Percentiles rank a stretch among this genome's conserved stretches.
phyloP scores from a whole-genome alignment of 768 basidiomycete species.

The Suillus cothurnatus region DNA sequence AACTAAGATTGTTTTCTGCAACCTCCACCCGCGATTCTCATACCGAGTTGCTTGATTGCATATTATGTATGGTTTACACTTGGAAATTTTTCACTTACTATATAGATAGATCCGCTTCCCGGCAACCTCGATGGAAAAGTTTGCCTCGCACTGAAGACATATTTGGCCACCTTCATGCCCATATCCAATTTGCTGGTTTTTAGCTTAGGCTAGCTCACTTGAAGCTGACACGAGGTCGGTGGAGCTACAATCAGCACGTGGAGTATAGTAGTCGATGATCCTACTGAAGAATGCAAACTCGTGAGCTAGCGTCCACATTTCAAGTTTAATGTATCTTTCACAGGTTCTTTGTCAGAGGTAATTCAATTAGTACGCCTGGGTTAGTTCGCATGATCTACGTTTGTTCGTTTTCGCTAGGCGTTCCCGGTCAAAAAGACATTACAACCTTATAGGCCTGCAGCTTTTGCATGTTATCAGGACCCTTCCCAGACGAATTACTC shows the following conservation, averaged over 20 bases:
- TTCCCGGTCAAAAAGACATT: not conserved
- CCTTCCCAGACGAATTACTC: not conserved
- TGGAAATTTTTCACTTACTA: constrained; percentile 1
- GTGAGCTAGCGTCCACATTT: not conserved
- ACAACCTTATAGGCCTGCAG: not conserved
- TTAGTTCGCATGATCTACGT: not conserved
- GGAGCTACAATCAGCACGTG: not conserved
- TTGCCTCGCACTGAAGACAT: not conserved
- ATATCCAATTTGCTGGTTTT: not conserved
- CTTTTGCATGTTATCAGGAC: not conserved
- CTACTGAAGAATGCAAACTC: not conserved
- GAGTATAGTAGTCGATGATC: not conserved
- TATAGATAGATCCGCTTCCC: not conserved
- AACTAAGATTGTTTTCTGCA: not conserved
- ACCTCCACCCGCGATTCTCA: not conserved
- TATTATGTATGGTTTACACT: not conserved
- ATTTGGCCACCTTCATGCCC: not conserved
- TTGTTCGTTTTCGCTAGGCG: not conserved
- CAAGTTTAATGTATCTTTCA: not conserved
- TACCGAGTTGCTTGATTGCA: not conserved
- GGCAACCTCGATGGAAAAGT: not conserved
- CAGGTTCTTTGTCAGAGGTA: not conserved
- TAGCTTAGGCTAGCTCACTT: not conserved
- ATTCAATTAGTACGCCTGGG: not conserved
- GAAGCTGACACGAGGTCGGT: not conserved